phyloP scores from a whole-genome alignment of 805 yeast genomes.

The Lachancea mirantina region DNA sequence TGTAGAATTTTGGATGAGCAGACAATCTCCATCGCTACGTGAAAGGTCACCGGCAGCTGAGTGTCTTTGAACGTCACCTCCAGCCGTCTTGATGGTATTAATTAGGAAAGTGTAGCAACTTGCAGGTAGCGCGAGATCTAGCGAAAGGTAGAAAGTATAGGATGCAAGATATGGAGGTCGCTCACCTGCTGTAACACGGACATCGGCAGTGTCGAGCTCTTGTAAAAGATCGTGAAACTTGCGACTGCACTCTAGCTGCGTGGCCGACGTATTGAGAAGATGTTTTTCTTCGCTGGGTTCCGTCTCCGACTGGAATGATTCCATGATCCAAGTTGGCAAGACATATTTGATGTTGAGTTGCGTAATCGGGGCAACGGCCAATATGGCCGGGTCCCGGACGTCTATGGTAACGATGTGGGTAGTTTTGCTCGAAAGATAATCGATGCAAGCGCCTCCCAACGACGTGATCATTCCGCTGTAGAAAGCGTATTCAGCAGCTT shows the following conservation, averaged over 20 bases:
- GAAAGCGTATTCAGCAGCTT: slow-evolving; percentile 59
- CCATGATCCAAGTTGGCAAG: slow-evolving; percentile 73
- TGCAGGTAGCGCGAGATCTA: slow-evolving; percentile 50
- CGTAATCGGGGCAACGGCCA: slow-evolving; percentile 41
- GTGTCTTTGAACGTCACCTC: slow-evolving; percentile 41
- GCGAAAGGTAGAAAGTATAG: slow-evolving; percentile 44
- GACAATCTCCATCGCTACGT: slow-evolving; percentile 37
- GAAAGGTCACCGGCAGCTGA: slow-evolving; percentile 16
- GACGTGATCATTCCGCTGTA: slow-evolving; percentile 52
- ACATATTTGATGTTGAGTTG: slow-evolving; percentile 49
- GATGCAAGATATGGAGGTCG: slow-evolving; percentile 32
- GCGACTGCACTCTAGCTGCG: too few species aligned
- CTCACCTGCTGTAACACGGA: not conserved
- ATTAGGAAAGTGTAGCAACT: slow-evolving; percentile 35
- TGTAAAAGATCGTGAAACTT: slow-evolving; percentile 11
- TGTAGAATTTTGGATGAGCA: slow-evolving; percentile 54
- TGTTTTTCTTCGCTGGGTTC: slow-evolving; percentile 50
- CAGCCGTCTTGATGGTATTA: slow-evolving; percentile 42
- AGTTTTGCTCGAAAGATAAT: slow-evolving; percentile 55
- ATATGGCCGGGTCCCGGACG: slow-evolving; percentile 50
- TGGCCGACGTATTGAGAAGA: slow-evolving; percentile 38
- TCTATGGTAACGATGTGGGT: slow-evolving; percentile 69
- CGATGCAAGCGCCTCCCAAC: slow-evolving; percentile 70
- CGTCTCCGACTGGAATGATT: slow-evolving; percentile 48
- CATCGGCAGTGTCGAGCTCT: slow-evolving; percentile 6